Conservation (phyloP, 805 yeast species). For the Zygoascus biomembranicola region DNA sequence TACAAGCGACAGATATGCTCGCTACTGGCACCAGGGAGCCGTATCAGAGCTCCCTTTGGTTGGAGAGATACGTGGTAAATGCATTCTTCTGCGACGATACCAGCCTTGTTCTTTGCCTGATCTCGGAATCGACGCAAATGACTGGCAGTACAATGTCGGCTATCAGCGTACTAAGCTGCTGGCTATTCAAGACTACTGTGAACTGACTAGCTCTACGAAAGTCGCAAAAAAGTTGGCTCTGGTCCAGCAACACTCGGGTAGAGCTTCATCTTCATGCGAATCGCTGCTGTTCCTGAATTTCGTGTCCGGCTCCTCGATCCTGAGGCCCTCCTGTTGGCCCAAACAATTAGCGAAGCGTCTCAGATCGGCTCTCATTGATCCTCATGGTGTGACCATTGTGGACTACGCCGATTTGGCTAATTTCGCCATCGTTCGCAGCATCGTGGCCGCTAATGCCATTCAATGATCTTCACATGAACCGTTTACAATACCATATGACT, state of each 20-base stretch:
- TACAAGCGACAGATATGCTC: slow-evolving; percentile 39
- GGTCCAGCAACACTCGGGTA: slow-evolving; percentile 45
- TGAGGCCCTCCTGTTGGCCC: slow-evolving; percentile 71
- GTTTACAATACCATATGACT: too few relatives aligned
- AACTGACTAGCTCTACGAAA: slow-evolving; percentile 44
- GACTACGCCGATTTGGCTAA: slow-evolving; percentile 57
- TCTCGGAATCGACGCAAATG: slow-evolving; percentile 55
- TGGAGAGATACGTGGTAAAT: slow-evolving; percentile 60
- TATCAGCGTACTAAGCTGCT: slow-evolving; percentile 56
- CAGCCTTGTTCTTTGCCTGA: slow-evolving; percentile 41
- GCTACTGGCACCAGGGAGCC: slow-evolving; percentile 46
- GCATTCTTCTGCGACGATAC: slow-evolving; percentile 58
- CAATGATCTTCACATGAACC: too few relatives aligned
- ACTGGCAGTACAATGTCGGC: slow-evolving; percentile 59
- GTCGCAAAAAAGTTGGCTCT: slow-evolving; percentile 48
- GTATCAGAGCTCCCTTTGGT: slow-evolving; percentile 45
- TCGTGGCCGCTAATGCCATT: slow-evolving; percentile 27
- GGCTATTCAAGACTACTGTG: slow-evolving; percentile 70
- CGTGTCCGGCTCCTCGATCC: slow-evolving; percentile 58
- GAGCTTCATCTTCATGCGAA: slow-evolving; percentile 29
- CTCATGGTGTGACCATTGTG: slow-evolving; percentile 57
- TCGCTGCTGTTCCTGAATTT: slow-evolving; percentile 62
- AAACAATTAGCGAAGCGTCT: slow-evolving; percentile 47
- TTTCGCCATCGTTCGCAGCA: slow-evolving; percentile 46
- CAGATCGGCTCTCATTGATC: slow-evolving; percentile 34